Evolutionary conservation across 352 stramenopile genomes (phyloP).

Genomic region (Phytophthora tentaculata): DNA sequence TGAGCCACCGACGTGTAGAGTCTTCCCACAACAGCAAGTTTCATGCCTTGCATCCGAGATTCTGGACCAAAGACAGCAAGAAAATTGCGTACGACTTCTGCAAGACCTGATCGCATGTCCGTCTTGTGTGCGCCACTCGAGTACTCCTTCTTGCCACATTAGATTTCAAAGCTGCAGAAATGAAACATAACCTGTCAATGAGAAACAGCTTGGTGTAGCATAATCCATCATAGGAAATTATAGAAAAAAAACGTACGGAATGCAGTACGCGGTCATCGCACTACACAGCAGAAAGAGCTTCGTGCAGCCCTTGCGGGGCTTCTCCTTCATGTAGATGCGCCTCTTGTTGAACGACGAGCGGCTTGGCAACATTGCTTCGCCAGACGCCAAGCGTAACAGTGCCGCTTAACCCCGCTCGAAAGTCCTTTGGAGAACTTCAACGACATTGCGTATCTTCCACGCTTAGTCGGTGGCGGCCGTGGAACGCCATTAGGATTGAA

Average conservation of each 20-base stretch:
- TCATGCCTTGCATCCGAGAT: background rate
- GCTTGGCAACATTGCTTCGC: background rate
- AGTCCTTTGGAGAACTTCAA: background rate
- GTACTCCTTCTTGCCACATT: background rate
- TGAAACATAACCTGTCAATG: background rate
- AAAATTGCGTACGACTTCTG: background rate
- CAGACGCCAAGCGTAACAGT: background rate
- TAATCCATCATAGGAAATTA: background rate
- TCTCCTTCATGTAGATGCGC: background rate
- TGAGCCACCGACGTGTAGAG: background rate
- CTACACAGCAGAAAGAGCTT: background rate
- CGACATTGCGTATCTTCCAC: background rate
- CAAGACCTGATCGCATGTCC: background rate
- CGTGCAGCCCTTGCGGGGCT: background rate
- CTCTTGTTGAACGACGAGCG: conserved; percentile 1
- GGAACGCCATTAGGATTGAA: background rate
- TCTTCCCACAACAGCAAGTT: background rate
- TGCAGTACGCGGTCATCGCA: background rate
- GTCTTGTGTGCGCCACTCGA: background rate
- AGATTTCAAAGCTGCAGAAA: background rate
- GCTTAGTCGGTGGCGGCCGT: background rate
- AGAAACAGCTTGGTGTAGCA: background rate
- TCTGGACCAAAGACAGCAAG: background rate
- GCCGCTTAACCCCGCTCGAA: background rate
- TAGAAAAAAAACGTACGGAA: background rate